Base-by-base conservation (phyloP, 192 early-diverging fungal genomes). In the Coemansia sp. region DNA sequence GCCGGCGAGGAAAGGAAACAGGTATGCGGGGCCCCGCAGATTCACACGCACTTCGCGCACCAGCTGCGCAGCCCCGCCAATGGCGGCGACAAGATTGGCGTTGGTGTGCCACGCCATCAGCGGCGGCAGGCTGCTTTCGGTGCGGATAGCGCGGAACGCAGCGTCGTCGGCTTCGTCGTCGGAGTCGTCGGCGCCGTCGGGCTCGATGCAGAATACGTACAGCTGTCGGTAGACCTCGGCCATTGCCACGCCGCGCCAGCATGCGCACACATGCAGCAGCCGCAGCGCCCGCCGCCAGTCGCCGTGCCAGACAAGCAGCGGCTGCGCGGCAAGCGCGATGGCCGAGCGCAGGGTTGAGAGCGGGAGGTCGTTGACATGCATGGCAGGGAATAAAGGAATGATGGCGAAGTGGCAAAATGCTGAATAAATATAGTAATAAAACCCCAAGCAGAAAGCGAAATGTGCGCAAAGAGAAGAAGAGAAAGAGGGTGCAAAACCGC, bases 121-220 rank as follows among this genome's bases (percentile, higher is more conserved):
- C 7, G 37, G 37, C 16, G 39, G 8, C 1, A 22, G n/a, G 5
- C 57, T 37, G 57, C 39, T 39, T 6, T 26, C 26, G 46, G 57
- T 15, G 39, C 39, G 57, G 39, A 40, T 59, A 13, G 18, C 57
- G n/a, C 57, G 57, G 39, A 41, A 16, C 0, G 57, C 57, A 8
- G 39, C 37, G 57, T 59, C 57, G 16, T 59, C 57, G 57, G 36
- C 39, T 13, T 59, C 57, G 37, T 59, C 57, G n/a, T 59, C 57
- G 0, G 57, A 59, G 16, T 59, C 57, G 39, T 59, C 36, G 37
- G 40, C n/a, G 57, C 7, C 8, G 6, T 59, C 57, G 10, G 57
- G 13, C 39, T 59, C 57, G 4, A 59, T 59, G 57, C 57, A 59
- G 57, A 16, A 59, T 15, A 59, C 39, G n/a, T 16, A 41, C 57